Conservation (phyloP, 257 asterid species). For the Solanum arcanum region DNA sequence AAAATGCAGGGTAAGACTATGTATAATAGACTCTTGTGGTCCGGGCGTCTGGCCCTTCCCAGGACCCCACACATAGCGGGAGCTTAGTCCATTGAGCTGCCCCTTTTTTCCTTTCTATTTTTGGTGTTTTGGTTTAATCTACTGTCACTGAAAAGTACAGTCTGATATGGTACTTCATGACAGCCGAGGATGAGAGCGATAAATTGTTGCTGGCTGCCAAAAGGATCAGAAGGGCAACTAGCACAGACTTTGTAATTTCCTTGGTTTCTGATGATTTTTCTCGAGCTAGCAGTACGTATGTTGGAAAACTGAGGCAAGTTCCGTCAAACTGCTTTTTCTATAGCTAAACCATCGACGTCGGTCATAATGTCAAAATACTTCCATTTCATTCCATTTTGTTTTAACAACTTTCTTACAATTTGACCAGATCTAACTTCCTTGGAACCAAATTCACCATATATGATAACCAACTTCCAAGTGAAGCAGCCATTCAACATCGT, state of each 20-base stretch:
- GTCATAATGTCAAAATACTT: background rate
- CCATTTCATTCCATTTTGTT: background rate
- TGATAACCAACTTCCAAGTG: constrained; percentile 12
- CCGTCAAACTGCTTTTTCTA: background rate
- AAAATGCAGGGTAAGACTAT: background rate
- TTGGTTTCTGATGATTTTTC: constrained; percentile 77
- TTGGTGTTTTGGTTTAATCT: background rate
- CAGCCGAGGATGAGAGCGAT: constrained; percentile 71
- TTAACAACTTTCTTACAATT: background rate
- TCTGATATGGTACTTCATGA: constrained; percentile 13
- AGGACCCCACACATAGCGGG: background rate
- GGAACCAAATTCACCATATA: constrained; percentile 14
- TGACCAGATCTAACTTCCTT: constrained; percentile 12
- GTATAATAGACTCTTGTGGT: background rate
- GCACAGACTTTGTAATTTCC: constrained; percentile 80
- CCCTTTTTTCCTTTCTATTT: background rate
- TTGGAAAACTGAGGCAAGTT: constrained; percentile 71
- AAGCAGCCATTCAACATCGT: background rate
- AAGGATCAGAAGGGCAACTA: constrained; percentile 66
- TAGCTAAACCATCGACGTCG: background rate
- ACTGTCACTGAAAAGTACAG: background rate
- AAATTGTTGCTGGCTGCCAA: constrained; percentile 76
- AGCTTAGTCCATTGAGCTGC: background rate
- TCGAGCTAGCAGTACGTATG: constrained; percentile 79
- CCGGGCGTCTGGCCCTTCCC: background rate